These are phyloP conservation scores for Pythium folliculosum DNA, from an alignment of 352 stramenopile genomes.

Conservation along the genomic window DNA sequence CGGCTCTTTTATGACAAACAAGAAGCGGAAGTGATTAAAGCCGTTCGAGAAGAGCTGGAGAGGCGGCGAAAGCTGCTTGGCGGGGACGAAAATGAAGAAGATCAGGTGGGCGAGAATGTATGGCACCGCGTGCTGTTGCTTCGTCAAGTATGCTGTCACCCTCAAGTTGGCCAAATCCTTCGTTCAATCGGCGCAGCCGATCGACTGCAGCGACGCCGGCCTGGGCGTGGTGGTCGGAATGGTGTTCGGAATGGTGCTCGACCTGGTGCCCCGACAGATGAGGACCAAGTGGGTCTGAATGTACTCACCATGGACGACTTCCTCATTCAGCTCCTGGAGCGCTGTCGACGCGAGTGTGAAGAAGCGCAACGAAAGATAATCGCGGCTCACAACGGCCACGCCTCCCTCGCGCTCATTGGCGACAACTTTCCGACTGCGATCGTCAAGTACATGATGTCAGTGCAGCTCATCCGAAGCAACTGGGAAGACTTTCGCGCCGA, in stretches of 20 bases:
- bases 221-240: background rate
- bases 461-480: constrained; percentile 50
- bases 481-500: constrained; percentile 68
- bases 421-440: constrained; percentile 40
- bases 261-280: background rate
- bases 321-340: constrained; percentile 63
- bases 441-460: constrained; percentile 53
- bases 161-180: constrained; percentile 73
- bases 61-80: constrained; percentile 29
- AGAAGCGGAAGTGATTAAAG: constrained; percentile 47
- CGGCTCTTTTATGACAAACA: constrained; percentile 77
- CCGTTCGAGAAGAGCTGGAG: constrained; percentile 38
- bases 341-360: constrained; percentile 76
- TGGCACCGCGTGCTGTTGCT: constrained; percentile 78
- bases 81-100: background rate
- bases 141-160: constrained; percentile 92
- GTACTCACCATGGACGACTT: constrained; percentile 86
- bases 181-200: constrained; percentile 14
- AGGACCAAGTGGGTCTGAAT: constrained; percentile 1
- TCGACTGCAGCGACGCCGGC: constrained; percentile 1
- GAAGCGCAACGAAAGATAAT: constrained; percentile 80
- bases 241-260: background rate
- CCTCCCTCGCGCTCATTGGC: constrained; percentile 42
- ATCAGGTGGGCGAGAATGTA: constrained; percentile 42
- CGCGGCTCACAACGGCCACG: constrained; percentile 74